A percentile compares a stretch with the other conserved stretches of the same genome.
Conservation (phyloP, 306 rosid genomes). For the Cyamopsis tetragonoloba region DNA sequence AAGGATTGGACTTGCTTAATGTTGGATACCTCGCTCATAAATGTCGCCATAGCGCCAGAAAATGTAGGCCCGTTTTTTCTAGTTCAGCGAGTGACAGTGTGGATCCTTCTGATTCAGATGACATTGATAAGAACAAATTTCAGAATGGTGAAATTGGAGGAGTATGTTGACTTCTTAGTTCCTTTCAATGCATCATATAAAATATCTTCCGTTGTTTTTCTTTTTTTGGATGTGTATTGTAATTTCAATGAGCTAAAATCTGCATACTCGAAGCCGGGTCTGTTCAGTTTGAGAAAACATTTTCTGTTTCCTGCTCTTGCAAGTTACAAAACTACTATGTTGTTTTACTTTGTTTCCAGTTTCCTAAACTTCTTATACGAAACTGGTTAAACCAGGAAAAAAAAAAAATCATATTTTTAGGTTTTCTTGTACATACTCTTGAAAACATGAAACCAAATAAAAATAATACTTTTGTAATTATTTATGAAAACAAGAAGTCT, state of each 20-base stretch:
- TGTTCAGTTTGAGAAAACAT: no score
- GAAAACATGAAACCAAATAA: no score
- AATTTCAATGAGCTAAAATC: background rate
- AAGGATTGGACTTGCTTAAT: conserved; percentile 40
- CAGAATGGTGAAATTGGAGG: conserved; percentile 41
- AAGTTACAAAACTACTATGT: no score
- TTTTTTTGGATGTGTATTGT: background rate
- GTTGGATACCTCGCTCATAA: conserved; percentile 40
- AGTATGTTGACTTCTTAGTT: conserved; percentile 43
- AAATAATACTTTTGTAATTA: no score
- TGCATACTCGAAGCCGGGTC: background rate
- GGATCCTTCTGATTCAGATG: conserved; percentile 68
- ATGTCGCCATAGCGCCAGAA: conserved; percentile 37
- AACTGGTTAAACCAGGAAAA: no score
- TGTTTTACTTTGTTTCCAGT: no score
- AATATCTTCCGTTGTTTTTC: background rate
- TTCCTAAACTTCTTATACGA: no score
- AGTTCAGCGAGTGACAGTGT: conserved; percentile 32
- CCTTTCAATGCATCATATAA: conserved; percentile 19
- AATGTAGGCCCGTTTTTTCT: conserved; percentile 43
- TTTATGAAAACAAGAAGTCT: no score
- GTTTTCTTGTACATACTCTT: no score
- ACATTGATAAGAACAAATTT: conserved; percentile 35
- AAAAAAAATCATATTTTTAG: no score
- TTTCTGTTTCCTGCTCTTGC: no score